Conservation (phyloP, 2,329 filamentous ascomycete genomes). For the Dactylella cylindrospora region DNA sequence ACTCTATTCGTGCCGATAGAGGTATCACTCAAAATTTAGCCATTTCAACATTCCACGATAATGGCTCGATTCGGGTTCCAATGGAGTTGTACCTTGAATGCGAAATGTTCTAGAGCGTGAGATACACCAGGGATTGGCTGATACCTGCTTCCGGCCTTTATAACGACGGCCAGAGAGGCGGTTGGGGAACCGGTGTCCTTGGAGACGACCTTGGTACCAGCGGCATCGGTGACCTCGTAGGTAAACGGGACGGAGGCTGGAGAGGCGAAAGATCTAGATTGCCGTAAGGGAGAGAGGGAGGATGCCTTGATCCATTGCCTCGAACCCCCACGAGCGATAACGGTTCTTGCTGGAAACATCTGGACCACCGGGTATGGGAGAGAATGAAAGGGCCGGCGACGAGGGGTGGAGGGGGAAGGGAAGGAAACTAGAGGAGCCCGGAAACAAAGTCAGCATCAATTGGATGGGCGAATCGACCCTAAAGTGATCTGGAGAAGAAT, state of each 20-base stretch:
- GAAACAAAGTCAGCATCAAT: slow-evolving; percentile 20
- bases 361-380: slow-evolving; percentile 20
- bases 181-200: slow-evolving; percentile 86
- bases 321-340: slow-evolving; percentile 34
- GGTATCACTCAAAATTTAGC: slow-evolving; percentile 6
- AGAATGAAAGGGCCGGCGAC: too few relatives aligned
- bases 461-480: slow-evolving; percentile 10
- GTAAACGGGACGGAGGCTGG: slow-evolving; percentile 74
- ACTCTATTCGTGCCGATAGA: slow-evolving; percentile 62
- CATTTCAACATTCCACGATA: slow-evolving; percentile 39
- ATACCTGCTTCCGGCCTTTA: slow-evolving; percentile 92
- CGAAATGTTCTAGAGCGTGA: slow-evolving; percentile 88
- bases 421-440: slow-evolving; percentile 9
- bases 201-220: slow-evolving; percentile 88
- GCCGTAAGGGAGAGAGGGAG: slow-evolving; percentile 22
- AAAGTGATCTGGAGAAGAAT: too few relatives aligned
- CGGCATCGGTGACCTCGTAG: slow-evolving; percentile 82
- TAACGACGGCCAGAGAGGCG: slow-evolving; percentile 84
- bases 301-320: slow-evolving; percentile 35
- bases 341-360: slow-evolving; percentile 37
- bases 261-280: slow-evolving; percentile 53
- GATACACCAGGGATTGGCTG: slow-evolving; percentile 86
- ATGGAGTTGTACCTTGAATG: slow-evolving; percentile 75
- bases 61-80: slow-evolving; percentile 43
- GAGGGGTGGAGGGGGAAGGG: slow-evolving; percentile 11